Base-by-base conservation (phyloP, 257 asterid genomes). In the Solanum paucissectum region DNA sequence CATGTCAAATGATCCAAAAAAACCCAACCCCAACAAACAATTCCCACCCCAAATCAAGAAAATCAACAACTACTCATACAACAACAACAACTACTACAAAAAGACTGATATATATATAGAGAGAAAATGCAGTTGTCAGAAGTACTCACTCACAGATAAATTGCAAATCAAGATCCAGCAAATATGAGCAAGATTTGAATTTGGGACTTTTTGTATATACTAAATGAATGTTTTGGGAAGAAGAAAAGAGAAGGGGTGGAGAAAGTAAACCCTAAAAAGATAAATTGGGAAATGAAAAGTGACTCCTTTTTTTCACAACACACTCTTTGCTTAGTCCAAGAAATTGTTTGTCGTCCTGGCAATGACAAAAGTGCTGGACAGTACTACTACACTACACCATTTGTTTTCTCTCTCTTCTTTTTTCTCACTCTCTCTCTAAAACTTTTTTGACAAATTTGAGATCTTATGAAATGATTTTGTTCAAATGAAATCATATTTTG, bases 181-280 rank as follows among this genome's bases (percentile, higher is more conserved):
- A 76, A 76, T 11, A 38, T 38, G 83, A 77, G 27, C 38, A 79
- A 79, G 85, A 44, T 79, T 44, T 77, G 14, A 77, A 77, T 40
- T 79, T 44, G 25, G 29, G 21, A 33, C 32, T 18, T 49, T 29
- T 77, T 77, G 84, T 25, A 77, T 38, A 38, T 76, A 38, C 23
- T 76, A 32, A 23, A 76, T 40, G 37, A 34, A 72, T 23, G 32
- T 36, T 55, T 55, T 44, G 36, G 85, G 27, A 72, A 8, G 76
- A 29, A 69, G 12, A 32, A 49, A 82, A 33, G 14, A 16, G 38
- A 3, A 29, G n/a, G 66, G 37, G 27, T 27, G 44, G 32, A 82
- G 86, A 82, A 82, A 49, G 86, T 49, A 82, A 82, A 82, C 86
- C 86, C 86, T 82, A 82, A 49, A 82, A 49, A 82, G 86, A 82